Conservation (phyloP, 192 early-diverging fungal genomes). For the Gorgonomyces haynaldii region DNA sequence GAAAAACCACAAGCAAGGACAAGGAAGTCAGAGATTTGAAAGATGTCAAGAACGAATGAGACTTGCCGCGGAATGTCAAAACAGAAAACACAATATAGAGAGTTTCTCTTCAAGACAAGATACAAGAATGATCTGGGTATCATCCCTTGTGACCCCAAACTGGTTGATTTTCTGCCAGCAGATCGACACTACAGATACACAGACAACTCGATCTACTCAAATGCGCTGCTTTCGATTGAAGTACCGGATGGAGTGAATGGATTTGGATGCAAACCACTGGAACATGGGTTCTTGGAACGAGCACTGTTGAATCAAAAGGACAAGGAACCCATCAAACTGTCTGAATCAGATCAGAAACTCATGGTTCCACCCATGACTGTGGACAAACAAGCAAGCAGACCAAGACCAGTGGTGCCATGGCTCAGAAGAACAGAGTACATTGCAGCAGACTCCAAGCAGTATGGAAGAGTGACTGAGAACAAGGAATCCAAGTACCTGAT, state of each 20-base stretch:
- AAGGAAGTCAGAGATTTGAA: no score
- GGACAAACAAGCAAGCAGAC: not conserved
- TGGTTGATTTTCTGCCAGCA: constrained; percentile 19
- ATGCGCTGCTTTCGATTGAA: constrained; percentile 6
- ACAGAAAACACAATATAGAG: no score
- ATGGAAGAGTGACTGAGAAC: constrained; percentile 7
- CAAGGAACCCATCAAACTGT: not conserved
- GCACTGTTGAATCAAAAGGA: not conserved
- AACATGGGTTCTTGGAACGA: constrained; percentile 4
- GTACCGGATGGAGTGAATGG: constrained; percentile 18
- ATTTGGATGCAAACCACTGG: constrained; percentile 15
- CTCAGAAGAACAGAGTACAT: constrained; percentile 17
- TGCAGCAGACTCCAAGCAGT: constrained; percentile 1
- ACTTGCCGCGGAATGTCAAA: no score
- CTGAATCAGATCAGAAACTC: constrained; percentile 6
- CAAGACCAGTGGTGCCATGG: constrained; percentile 9
- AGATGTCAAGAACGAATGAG: no score
- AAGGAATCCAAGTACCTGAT: not conserved
- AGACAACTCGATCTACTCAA: not conserved
- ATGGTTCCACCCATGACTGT: constrained; percentile 1
- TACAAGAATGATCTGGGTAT: constrained; percentile 21
- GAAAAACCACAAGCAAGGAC: no score
- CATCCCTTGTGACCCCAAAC: constrained; percentile 25
- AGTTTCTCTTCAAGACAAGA: constrained; percentile 17
- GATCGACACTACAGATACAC: constrained; percentile 21